phyloP scores from a whole-genome alignment of 805 yeast species.

The Tetrapisispora iriomotensis region DNA sequence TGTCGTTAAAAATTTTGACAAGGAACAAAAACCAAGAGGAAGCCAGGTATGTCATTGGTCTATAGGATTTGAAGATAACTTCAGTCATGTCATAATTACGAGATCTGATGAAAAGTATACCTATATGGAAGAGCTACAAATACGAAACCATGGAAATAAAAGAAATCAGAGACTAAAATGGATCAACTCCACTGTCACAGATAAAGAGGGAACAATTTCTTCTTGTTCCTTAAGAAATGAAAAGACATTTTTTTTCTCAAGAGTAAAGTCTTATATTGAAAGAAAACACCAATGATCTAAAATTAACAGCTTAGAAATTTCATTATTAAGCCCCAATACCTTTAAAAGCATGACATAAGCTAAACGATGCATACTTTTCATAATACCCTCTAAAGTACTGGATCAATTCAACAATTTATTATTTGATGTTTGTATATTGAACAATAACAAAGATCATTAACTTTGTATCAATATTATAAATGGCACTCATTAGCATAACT shows the following conservation, averaged over 20 bases:
- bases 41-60: conserved; percentile 49
- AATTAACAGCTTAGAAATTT: not conserved
- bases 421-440: too few species aligned
- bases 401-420: too few species aligned
- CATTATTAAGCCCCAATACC: too few species aligned
- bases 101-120: conserved; percentile 53
- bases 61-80: conserved; percentile 41
- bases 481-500: too few species aligned
- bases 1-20: conserved; percentile 48
- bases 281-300: not conserved
- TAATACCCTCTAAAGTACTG: too few species aligned
- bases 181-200: conserved; percentile 50
- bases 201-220: conserved; percentile 47
- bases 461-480: too few species aligned
- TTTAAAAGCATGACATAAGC: too few species aligned
- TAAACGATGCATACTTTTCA: too few species aligned
- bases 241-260: conserved; percentile 66
- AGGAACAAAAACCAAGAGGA: conserved; percentile 27
- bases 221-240: conserved; percentile 58
- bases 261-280: conserved; percentile 36
- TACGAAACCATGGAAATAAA: conserved; percentile 50
- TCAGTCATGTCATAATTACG: conserved; percentile 40
- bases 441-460: too few species aligned
- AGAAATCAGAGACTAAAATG: conserved; percentile 66
- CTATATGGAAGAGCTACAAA: conserved; percentile 53